Conservation (phyloP, 768 basidiomycete genomes). For the Tulasnella sp. region DNA sequence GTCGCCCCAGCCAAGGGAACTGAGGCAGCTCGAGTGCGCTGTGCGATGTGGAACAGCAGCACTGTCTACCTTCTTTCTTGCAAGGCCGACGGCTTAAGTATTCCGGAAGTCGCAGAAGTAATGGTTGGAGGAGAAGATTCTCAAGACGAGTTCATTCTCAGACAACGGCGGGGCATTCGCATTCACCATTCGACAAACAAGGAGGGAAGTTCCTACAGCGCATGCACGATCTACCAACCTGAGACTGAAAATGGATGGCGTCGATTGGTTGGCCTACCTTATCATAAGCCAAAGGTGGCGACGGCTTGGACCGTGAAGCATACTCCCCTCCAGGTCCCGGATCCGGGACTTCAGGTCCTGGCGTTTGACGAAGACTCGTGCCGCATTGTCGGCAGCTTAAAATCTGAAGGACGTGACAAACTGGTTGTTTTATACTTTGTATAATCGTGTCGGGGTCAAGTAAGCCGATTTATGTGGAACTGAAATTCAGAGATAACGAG, state of each 20-base stretch:
- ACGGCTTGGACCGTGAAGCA: neutral
- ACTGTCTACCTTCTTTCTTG: neutral
- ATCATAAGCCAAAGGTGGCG: neutral
- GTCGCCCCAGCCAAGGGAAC: neutral
- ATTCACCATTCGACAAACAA: neutral
- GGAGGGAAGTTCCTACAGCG: neutral
- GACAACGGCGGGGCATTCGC: neutral
- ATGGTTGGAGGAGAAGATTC: neutral
- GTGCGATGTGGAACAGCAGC: neutral
- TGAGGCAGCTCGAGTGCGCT: neutral
- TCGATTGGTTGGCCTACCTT: neutral
- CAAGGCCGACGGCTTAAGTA: neutral
- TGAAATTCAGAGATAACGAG: no score
- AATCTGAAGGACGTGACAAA: neutral
- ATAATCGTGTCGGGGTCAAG: no score
- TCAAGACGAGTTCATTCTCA: neutral
- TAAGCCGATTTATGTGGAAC: no score
- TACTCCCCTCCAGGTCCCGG: neutral
- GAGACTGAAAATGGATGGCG: neutral
- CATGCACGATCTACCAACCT: neutral
- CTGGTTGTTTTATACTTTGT: neutral
- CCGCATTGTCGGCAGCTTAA: neutral
- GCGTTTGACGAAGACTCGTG: neutral
- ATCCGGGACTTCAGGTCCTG: neutral
- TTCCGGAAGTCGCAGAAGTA: neutral